Evolutionary conservation across 352 stramenopile genomes (phyloP), one percentile per base, ranked within the genome.

Genomic region (Pythium apleroticum): DNA sequence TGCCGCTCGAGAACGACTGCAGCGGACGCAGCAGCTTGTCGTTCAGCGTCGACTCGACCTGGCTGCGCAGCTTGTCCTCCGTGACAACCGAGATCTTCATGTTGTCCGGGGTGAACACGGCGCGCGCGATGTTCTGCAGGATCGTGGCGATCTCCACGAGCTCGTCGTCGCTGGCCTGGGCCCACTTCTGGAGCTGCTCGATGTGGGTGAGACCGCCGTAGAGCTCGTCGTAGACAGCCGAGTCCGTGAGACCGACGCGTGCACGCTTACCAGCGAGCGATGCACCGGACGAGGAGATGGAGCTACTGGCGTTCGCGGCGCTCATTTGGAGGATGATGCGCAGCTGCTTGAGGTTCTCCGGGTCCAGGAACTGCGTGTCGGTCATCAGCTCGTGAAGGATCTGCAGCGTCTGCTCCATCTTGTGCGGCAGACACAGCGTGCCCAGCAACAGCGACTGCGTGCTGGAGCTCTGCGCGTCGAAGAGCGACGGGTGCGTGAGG

Each of bases 161-260:
- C 58, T 93, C 82, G 3, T 84, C 76, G 53, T 95, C 82, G 19
- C 75, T 88, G 22, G 78, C 81, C 62, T 90, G 75, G 1, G 81
- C 70, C 84, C 80, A 91, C 52, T 78, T 69, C 60, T 95, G 86
- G 27, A 95, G 76, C 61, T 88, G 74, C 68, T 91, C 72, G 41
- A 93, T 86, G 43, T 91, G 81, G 27, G 81, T 89, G 17, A 95
- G 64, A 8, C 86, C 86, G 39, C 78, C 77, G 60, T 90, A 90
- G 27, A 89, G 62, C 58, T 95, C 86, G 28, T 90, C 72, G 56
- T 85, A 89, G 31, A 79, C 52, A 33, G 77, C 68, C 33, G 78
- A 68, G 52, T 77, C 59, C 12, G 81, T 88, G 28, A 95, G 69
- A 0, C 74, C 80, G 2, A 91, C 55, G n/a, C 80, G 82, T 14